Evolutionary conservation across 192 early-diverging fungal species (phyloP).

Genomic region (Entomortierella chlamydospora): DNA sequence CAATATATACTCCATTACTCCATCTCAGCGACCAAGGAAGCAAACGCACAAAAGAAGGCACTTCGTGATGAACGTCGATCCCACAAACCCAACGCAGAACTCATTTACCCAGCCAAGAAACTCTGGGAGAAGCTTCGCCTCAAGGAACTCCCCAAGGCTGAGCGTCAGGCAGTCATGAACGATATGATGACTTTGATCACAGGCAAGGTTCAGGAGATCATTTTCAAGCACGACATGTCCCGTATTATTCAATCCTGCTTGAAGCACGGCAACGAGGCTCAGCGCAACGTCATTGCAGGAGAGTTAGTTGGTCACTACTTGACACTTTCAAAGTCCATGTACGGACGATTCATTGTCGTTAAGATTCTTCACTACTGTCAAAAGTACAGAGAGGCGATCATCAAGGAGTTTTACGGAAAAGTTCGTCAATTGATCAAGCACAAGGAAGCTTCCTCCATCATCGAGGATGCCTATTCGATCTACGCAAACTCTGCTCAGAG

Average conservation of each 20-base stretch:
- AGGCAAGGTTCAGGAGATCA: slow-evolving; percentile 87
- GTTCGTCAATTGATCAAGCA: slow-evolving; percentile 89
- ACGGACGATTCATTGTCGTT: slow-evolving; percentile 90
- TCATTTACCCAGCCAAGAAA: slow-evolving; percentile 79
- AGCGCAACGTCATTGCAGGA: slow-evolving; percentile 81
- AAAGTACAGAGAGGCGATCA: slow-evolving; percentile 73
- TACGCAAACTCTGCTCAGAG: slow-evolving; percentile 83
- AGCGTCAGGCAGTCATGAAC: slow-evolving; percentile 74
- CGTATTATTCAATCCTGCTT: slow-evolving; percentile 91
- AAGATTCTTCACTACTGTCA: slow-evolving; percentile 89
- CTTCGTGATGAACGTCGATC: slow-evolving; percentile 70
- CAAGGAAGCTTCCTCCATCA: slow-evolving; percentile 85
- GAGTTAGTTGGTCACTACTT: slow-evolving; percentile 85
- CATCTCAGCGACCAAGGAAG: slow-evolving; percentile 54
- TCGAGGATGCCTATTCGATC: slow-evolving; percentile 88
- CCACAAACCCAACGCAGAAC: slow-evolving; percentile 72
- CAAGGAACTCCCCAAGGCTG: slow-evolving; percentile 72
- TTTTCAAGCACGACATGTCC: slow-evolving; percentile 96
- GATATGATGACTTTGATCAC: slow-evolving; percentile 84
- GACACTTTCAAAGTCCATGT: slow-evolving; percentile 79
- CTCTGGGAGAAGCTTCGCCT: slow-evolving; percentile 90
- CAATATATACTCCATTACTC: neutral
- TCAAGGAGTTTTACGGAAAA: slow-evolving; percentile 83
- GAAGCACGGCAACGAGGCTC: slow-evolving; percentile 86
- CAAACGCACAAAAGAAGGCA: slow-evolving; percentile 68